phyloP scores from a whole-genome alignment of 176 grass and related monocot genomes.

The Cenchrus americanus region DNA sequence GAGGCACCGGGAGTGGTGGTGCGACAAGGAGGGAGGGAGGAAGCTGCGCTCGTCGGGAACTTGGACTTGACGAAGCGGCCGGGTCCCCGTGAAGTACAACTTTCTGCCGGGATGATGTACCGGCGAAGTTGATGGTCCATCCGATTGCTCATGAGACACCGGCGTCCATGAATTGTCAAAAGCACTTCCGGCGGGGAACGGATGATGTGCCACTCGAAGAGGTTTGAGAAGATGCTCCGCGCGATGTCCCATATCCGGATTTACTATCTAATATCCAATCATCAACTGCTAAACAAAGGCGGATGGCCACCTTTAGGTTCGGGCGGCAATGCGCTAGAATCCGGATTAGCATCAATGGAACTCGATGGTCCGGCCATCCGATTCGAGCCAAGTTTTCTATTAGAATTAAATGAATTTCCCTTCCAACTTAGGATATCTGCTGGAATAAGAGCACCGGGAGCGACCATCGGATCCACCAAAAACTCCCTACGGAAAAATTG shows the following conservation, averaged over 20 bases:
- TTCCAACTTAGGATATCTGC: constrained; percentile 90
- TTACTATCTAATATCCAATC: constrained; percentile 57
- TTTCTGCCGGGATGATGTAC: constrained; percentile 62
- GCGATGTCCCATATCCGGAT: constrained; percentile 55
- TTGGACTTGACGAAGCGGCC: no score
- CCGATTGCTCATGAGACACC: constrained; percentile 51
- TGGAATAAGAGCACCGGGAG: constrained; percentile 92
- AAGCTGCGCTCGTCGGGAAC: no score
- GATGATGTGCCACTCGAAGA: constrained; percentile 54
- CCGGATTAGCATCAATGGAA: constrained; percentile 47
- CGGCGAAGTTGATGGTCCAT: constrained; percentile 67
- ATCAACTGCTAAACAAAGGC: constrained; percentile 40
- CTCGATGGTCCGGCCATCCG: constrained; percentile 36
- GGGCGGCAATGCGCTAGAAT: constrained; percentile 40
- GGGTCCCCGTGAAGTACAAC: constrained; percentile 38
- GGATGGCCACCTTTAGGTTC: constrained; percentile 45
- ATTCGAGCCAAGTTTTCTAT: constrained; percentile 50
- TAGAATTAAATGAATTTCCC: constrained; percentile 68
- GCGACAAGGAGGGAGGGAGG: no score
- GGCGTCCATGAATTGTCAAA: constrained; percentile 49
- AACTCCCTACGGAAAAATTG: constrained; percentile 69
- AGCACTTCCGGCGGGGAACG: constrained; percentile 44
- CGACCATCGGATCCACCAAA: constrained; percentile 99
- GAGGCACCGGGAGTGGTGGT: no score
- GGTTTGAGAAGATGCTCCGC: constrained; percentile 42